These are phyloP conservation scores for Plasmodium cynomolgi DNA, from an alignment of 169 alveolate species.

Conservation along the genomic window DNA sequence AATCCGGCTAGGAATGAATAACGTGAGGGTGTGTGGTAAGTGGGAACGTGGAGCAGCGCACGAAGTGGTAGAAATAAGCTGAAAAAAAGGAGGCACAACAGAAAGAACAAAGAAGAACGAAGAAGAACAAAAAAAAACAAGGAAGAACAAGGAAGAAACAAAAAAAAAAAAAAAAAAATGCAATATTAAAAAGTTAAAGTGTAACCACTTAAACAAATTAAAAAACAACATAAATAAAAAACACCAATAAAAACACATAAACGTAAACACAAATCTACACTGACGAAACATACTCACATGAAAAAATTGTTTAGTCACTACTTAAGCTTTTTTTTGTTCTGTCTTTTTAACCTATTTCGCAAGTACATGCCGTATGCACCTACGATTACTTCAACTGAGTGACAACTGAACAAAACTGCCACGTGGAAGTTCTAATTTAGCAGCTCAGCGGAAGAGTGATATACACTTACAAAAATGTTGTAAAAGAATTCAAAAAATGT, in stretches of 20 bases:
- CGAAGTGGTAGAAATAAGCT: background rate
- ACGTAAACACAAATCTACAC: background rate
- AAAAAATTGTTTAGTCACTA: slow-evolving; percentile 2
- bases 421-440: background rate
- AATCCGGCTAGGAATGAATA: background rate
- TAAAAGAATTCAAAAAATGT: background rate
- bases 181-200: background rate
- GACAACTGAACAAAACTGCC: background rate
- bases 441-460: background rate
- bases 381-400: background rate
- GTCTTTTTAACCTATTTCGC: background rate
- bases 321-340: background rate
- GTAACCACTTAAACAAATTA: background rate
- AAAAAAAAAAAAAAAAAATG: background rate
- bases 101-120: background rate
- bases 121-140: background rate
- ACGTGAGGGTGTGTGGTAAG: background rate
- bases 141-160: background rate
- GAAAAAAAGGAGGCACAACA: background rate
- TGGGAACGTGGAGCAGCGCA: background rate
- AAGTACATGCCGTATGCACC: background rate
- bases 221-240: background rate
- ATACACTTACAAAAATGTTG: background rate
- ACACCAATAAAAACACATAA: background rate
- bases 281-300: background rate